phyloP scores from a whole-genome alignment of 2,329 filamentous ascomycete genomes.

The Talaromyces sp. region DNA sequence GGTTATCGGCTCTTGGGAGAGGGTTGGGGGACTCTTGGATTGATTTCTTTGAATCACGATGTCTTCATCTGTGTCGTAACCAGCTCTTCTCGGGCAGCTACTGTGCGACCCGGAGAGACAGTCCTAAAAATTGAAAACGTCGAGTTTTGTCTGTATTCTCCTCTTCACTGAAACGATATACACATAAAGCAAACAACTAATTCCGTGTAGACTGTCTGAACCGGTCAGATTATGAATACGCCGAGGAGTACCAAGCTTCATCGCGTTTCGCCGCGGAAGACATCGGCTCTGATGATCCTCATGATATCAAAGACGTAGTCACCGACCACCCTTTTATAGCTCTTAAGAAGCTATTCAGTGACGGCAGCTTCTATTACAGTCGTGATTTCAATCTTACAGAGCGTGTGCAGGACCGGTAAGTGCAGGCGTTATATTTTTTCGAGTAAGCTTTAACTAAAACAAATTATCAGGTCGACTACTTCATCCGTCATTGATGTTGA shows the following conservation, averaged over 20 bases:
- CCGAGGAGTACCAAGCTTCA: slow-evolving; percentile 57
- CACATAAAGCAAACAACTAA: not conserved
- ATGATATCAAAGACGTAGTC: slow-evolving; percentile 65
- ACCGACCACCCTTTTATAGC: slow-evolving; percentile 87
- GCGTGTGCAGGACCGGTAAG: slow-evolving; percentile 79
- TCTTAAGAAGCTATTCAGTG: slow-evolving; percentile 85
- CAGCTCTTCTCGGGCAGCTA: slow-evolving; percentile 73
- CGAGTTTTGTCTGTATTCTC: slow-evolving; percentile 63
- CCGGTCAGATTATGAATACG: slow-evolving; percentile 78
- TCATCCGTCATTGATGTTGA: slow-evolving; percentile 82
- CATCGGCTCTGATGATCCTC: slow-evolving; percentile 49
- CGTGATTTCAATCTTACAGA: slow-evolving; percentile 98
- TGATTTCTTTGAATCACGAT: slow-evolving; percentile 80
- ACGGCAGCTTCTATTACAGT: slow-evolving; percentile 94
- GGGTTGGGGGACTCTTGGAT: slow-evolving; percentile 80
- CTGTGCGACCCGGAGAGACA: slow-evolving; percentile 80
- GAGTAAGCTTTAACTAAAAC: slow-evolving; percentile 23
- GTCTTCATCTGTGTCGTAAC: slow-evolving; percentile 91
- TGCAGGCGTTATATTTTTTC: slow-evolving; percentile 17
- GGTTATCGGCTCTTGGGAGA: slow-evolving; percentile 77
- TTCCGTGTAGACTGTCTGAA: slow-evolving; percentile 71
- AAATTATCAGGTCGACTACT: slow-evolving; percentile 63
- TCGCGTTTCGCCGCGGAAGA: slow-evolving; percentile 57
- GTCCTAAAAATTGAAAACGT: slow-evolving; percentile 83
- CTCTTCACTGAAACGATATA: slow-evolving; percentile 16